These are phyloP conservation scores for Neurospora sp. DNA, from an alignment of 495 filamentous ascomycete species.

Conservation along the genomic window DNA sequence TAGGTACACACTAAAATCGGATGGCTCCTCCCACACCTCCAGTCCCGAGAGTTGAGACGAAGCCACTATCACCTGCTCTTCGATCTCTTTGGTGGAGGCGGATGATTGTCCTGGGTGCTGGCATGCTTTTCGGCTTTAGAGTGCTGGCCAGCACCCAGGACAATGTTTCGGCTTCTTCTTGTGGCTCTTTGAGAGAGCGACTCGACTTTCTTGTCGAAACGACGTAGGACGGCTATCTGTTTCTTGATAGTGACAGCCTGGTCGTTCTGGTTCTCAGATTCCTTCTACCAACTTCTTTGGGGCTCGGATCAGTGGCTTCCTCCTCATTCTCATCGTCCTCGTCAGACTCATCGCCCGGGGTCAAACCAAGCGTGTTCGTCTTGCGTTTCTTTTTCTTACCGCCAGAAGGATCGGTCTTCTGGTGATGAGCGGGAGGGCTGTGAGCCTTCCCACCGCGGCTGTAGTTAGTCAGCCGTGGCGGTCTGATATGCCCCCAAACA, in stretches of 20 bases:
- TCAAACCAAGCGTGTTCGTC: conserved; percentile 71
- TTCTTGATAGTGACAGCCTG: too few species aligned
- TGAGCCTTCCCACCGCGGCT: conserved; percentile 18
- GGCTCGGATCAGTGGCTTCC: background rate
- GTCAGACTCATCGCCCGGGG: conserved; percentile 60
- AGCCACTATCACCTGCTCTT: background rate
- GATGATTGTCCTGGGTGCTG: background rate
- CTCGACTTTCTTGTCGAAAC: too few species aligned
- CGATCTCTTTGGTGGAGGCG: background rate
- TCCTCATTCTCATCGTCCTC: conserved; percentile 70
- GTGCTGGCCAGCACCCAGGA: background rate
- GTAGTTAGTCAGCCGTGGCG: background rate
- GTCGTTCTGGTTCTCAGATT: too few species aligned
- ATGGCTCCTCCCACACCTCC: background rate
- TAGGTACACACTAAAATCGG: background rate
- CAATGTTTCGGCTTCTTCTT: background rate
- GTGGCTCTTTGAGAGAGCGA: background rate
- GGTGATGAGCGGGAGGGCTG: conserved; percentile 38
- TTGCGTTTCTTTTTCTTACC: conserved; percentile 68
- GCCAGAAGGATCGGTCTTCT: conserved; percentile 52
- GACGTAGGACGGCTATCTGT: too few species aligned
- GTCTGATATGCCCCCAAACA: too few species aligned
- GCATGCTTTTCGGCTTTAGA: background rate
- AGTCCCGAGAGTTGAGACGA: background rate
- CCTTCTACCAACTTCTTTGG: too few species aligned